Conservation (phyloP, 2,329 filamentous ascomycete genomes). For the Phialophora expanda region DNA sequence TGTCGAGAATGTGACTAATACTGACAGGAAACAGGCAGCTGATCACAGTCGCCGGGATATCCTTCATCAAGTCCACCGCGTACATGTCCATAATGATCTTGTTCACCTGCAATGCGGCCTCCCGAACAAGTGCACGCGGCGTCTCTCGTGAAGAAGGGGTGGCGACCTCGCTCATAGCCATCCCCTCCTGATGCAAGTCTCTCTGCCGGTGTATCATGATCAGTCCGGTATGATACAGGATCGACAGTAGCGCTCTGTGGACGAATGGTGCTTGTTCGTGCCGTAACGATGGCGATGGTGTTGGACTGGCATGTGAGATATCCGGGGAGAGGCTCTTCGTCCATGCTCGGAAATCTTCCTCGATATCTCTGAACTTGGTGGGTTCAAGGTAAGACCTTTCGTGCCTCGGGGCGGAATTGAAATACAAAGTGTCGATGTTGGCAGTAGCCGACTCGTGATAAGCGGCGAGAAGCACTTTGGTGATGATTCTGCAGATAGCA, state of each 20-base stretch:
- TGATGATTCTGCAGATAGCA: slow-evolving; percentile 7
- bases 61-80: slow-evolving; percentile 14
- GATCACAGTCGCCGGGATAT: slow-evolving; percentile 14
- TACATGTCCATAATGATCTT: slow-evolving; percentile 24
- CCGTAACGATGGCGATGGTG: background rate
- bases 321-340: background rate
- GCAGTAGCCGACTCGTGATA: background rate
- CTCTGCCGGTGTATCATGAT: slow-evolving; percentile 4
- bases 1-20: slow-evolving; percentile 21
- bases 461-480: background rate
- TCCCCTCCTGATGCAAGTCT: too few species aligned
- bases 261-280: background rate
- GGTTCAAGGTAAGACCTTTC: background rate
- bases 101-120: slow-evolving; percentile 20
- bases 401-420: slow-evolving; percentile 1
- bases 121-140: slow-evolving; percentile 9
- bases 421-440: slow-evolving; percentile 3
- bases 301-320: background rate
- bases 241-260: slow-evolving; percentile 3
- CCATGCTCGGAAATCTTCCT: background rate
- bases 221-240: slow-evolving; percentile 2
- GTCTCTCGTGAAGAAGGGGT: background rate
- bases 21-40: slow-evolving; percentile 19
- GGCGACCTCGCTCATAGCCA: too few species aligned
- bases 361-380: slow-evolving; percentile 1